phyloP scores from a whole-genome alignment of 352 stramenopile species.

The Blastocystis sp. region DNA sequence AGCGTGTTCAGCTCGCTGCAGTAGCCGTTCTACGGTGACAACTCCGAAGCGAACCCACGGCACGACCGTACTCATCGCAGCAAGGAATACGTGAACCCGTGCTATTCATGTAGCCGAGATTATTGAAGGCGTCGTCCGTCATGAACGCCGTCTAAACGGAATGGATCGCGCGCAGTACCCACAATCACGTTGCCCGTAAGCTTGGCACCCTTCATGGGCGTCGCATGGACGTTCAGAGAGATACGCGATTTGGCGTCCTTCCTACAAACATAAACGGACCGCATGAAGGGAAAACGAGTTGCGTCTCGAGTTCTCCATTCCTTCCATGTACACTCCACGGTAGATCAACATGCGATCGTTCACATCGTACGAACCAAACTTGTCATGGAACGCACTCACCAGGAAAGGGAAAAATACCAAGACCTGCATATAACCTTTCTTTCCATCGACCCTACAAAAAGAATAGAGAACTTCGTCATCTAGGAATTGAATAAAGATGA shows the following conservation, averaged over 20 bases:
- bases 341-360: slow-evolving; percentile 33
- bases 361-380: not conserved
- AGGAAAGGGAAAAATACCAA: slow-evolving; percentile 12
- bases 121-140: slow-evolving; percentile 9
- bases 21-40: not conserved
- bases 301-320: not conserved
- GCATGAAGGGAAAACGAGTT: not conserved
- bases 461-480: not conserved
- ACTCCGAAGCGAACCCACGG: not conserved
- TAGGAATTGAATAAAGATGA: too few relatives aligned
- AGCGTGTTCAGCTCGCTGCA: slow-evolving; percentile 22
- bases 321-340: slow-evolving; percentile 52
- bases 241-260: not conserved
- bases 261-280: not conserved
- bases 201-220: not conserved
- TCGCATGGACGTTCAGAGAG: not conserved
- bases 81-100: slow-evolving; percentile 14
- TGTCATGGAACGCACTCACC: not conserved
- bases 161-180: not conserved
- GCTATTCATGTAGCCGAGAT: slow-evolving; percentile 32
- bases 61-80: slow-evolving; percentile 7
- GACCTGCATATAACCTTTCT: not conserved
- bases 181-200: slow-evolving; percentile 32
- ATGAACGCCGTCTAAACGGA: slow-evolving; percentile 24
- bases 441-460: not conserved